Percentiles rank a stretch among this genome's conserved stretches.
phyloP scores from a whole-genome alignment of 192 early-diverging fungal genomes.

The Lunasporangiospora selenospora region DNA sequence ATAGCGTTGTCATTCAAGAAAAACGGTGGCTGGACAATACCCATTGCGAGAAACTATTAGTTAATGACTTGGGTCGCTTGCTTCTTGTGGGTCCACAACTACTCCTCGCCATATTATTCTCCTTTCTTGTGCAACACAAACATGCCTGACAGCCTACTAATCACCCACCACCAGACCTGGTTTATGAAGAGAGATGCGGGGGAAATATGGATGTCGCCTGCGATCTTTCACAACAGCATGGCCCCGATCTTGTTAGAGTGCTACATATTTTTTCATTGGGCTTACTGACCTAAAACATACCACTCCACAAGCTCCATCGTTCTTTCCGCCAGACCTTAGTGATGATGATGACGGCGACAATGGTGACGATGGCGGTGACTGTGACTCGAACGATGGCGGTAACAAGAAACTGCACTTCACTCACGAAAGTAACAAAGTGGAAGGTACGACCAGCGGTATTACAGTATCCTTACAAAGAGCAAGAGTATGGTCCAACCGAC shows the following conservation, averaged over 20 bases:
- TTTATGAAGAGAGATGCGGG: conserved; percentile 22
- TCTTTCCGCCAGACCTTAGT: conserved; percentile 10
- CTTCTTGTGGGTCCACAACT: no score
- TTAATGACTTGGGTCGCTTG: no score
- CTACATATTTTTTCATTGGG: conserved; percentile 4
- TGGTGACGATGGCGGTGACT: conserved; percentile 5
- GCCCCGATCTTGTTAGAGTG: conserved; percentile 1
- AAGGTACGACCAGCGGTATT: background rate
- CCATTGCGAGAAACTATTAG: no score
- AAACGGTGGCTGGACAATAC: no score
- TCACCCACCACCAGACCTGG: conserved; percentile 11
- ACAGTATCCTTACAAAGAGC: no score
- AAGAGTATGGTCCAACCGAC: no score
- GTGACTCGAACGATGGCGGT: conserved; percentile 10
- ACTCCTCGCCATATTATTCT: no score
- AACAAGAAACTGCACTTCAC: no score
- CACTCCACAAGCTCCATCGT: conserved; percentile 4
- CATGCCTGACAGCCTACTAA: conserved; percentile 9
- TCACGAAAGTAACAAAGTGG: conserved; percentile 3
- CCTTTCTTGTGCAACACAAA: no score
- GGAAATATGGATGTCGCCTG: conserved; percentile 11
- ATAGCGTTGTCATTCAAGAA: no score
- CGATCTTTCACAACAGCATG: conserved; percentile 6
- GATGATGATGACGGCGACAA: conserved; percentile 1
- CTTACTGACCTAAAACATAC: conserved; percentile 9